These are phyloP conservation scores for Leptographium galeiforme DNA, from an alignment of 2,329 filamentous ascomycete species.

Conservation along the genomic window DNA sequence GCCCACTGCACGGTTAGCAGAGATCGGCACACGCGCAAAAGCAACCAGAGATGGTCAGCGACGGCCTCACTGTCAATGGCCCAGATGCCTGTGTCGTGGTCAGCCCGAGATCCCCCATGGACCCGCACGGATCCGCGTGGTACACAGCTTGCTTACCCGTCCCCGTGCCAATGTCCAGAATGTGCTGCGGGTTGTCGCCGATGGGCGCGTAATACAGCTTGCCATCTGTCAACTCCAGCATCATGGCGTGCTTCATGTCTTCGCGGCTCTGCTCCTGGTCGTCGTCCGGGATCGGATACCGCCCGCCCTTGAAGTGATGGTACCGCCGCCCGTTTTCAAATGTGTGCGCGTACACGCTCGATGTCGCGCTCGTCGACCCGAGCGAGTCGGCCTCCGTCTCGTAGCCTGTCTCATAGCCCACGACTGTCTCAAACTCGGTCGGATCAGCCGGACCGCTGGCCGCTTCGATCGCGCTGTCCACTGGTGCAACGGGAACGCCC, in stretches of 20 bases:
- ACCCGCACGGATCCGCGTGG: neutral
- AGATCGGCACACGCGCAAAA: neutral
- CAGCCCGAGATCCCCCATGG: too few species aligned
- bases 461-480: conserved; percentile 5
- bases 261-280: conserved; percentile 30
- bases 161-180: conserved; percentile 7
- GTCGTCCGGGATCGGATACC: conserved; percentile 25
- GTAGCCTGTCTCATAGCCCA: conserved; percentile 13
- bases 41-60: neutral
- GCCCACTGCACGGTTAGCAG: neutral
- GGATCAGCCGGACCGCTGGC: conserved; percentile 9
- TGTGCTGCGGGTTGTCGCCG: conserved; percentile 12
- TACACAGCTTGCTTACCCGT: neutral
- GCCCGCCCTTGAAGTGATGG: conserved; percentile 16
- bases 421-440: conserved; percentile 12
- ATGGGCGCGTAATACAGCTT: conserved; percentile 28
- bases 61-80: conserved; percentile 21
- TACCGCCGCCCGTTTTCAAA: conserved; percentile 22
- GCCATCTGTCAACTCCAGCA: conserved; percentile 30
- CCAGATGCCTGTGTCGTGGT: conserved; percentile 3
- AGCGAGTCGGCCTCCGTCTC: conserved; percentile 8
- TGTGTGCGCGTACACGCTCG: conserved; percentile 15
- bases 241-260: conserved; percentile 31
- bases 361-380: conserved; percentile 13
- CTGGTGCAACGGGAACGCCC: too few species aligned